phyloP scores from a whole-genome alignment of 331 rosid species.

The Erythrophleum ivorense region DNA sequence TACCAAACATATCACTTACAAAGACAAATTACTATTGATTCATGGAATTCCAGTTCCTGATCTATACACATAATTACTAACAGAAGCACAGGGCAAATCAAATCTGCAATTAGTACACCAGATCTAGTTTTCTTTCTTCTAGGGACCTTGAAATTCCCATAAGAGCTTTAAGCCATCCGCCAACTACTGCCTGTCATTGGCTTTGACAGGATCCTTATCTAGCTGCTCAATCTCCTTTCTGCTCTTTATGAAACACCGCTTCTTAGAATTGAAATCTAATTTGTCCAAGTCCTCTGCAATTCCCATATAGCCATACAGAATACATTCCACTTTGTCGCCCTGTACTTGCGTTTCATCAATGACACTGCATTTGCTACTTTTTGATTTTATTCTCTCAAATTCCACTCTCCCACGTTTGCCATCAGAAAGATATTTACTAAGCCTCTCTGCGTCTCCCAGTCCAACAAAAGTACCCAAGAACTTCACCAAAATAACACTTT shows the following conservation, averaged over 20 bases:
- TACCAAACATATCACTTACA: conserved; percentile 19
- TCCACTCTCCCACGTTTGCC: conserved; percentile 63
- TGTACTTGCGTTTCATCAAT: conserved; percentile 43
- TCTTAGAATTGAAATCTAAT: conserved; percentile 73
- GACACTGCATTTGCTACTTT: conserved; percentile 42
- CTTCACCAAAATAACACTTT: conserved; percentile 84
- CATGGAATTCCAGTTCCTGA: conserved; percentile 36
- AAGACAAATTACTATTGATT: conserved; percentile 20
- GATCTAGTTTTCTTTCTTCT: not conserved
- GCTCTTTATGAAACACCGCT: conserved; percentile 73
- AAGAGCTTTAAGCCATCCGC: conserved; percentile 23
- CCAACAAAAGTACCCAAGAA: conserved; percentile 90
- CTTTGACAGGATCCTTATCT: conserved; percentile 80
- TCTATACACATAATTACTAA: conserved; percentile 37
- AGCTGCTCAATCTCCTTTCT: conserved; percentile 83
- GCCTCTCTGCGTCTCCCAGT: conserved; percentile 85
- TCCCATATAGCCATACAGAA: conserved; percentile 82
- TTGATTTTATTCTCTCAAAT: conserved; percentile 55
- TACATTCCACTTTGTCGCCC: conserved; percentile 58
- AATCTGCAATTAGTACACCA: conserved; percentile 30
- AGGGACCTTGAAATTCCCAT: conserved; percentile 24
- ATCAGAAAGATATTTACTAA: conserved; percentile 64
- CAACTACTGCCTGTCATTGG: conserved; percentile 51
- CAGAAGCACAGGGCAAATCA: conserved; percentile 17
- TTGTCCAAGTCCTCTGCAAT: conserved; percentile 83